Evolutionary conservation across 2,329 filamentous ascomycete species (phyloP), one percentile per base, ranked within the genome.

Genomic region (Sphaerulina vaccinii): DNA sequence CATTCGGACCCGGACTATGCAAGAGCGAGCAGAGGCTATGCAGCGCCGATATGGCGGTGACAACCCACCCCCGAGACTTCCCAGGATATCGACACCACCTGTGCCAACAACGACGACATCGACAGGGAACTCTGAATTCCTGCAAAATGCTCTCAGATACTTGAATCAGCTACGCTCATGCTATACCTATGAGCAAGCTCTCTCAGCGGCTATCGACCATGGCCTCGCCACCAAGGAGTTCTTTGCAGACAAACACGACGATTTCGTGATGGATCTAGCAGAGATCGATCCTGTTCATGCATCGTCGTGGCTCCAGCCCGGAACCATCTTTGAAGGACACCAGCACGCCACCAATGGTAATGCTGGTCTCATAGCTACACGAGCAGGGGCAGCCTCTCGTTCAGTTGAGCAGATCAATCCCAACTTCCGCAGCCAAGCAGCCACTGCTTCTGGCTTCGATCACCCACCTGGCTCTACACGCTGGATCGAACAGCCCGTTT

Each of bases 121-220:
- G 9, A 16, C 57, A 10, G 32, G 45, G 11, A 53, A 62, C 3
- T 68, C 70, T 32, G 66, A 70, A 11, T 67, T 71, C 44, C 65
- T 86, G 45, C 80, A 83, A 62, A 78, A 80, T 58, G 78, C 80
- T 1, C 79, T 86, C 61, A 78, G 75, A 60, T 86, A 86, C 64
- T 74, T 86, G 13, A 78, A 81, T 49, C 74, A 76, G 46, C 70
- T 86, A 55, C 79, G 81, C 13, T 73, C 74, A 48, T 80, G 77
- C 23, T 73, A 67, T 49, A 75, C 73, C 10, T 73, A 78, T 45
- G 76, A 82, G 54, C 80, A 84, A 56, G 78, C 78, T 54, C 67
- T 82, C 15, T 73, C 72, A 29, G 73, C 72, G 15, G 80, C 79
- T 11, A 74, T 77, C 4, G 78, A 78, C 22, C 75, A 75, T 21